Percentiles rank a stretch among this genome's conserved stretches.
These are phyloP conservation scores for Zygosaccharomyces gambellarensis DNA, from an alignment of 805 yeast species.

Conservation along the genomic window DNA sequence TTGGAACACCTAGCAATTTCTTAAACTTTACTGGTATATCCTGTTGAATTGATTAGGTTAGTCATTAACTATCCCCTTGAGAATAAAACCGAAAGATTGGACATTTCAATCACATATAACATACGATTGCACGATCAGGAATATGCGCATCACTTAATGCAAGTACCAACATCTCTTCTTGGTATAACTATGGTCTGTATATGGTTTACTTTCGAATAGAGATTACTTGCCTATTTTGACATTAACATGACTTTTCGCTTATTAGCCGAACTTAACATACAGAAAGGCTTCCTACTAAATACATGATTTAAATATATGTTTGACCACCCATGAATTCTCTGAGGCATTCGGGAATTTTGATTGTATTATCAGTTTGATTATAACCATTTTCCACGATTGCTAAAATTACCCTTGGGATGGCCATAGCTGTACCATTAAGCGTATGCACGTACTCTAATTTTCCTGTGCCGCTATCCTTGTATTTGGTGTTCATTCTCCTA, in stretches of 20 bases:
- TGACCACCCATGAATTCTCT: conserved; percentile 69
- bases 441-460: conserved; percentile 61
- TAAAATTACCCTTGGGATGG: conserved; percentile 84
- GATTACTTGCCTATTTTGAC: background rate
- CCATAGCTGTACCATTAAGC: conserved; percentile 92
- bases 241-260: conserved; percentile 1
- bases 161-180: conserved; percentile 53
- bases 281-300: background rate
- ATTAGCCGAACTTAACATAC: background rate
- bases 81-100: background rate
- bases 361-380: conserved; percentile 48
- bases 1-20: conserved; percentile 68
- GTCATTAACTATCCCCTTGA: background rate
- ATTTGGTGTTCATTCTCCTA: conserved; percentile 70
- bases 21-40: conserved; percentile 53
- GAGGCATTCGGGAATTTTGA: conserved; percentile 64
- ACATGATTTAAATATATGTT: conserved; percentile 24
- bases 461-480: conserved; percentile 34
- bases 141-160: conserved; percentile 89
- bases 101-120: conserved; percentile 19
- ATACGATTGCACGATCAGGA: conserved; percentile 74
- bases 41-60: conserved; percentile 21
- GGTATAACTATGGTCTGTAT: no score
- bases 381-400: conserved; percentile 87
- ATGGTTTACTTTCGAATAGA: background rate